These are phyloP conservation scores for Schoenoplectus tabernaemontani DNA, from an alignment of 202 grass and related monocot genomes.

Conservation along the genomic window DNA sequence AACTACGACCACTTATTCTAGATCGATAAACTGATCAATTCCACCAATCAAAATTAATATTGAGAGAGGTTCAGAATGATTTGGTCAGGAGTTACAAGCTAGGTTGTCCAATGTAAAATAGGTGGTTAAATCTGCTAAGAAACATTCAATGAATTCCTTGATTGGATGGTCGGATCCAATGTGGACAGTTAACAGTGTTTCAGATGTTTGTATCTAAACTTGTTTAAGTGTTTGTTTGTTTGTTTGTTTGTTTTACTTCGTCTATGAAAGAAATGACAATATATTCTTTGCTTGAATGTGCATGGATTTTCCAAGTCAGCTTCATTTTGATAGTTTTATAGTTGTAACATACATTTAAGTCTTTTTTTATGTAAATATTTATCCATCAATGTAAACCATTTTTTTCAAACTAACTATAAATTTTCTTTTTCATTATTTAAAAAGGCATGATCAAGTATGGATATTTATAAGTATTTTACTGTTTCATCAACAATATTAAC, in stretches of 20 bases:
- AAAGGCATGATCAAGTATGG: too few relatives aligned
- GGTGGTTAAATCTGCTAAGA: background rate
- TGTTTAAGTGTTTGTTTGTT: background rate
- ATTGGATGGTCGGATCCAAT: background rate
- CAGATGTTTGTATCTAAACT: background rate
- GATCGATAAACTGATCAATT: background rate
- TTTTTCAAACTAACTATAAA: too few relatives aligned
- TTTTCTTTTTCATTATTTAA: too few relatives aligned
- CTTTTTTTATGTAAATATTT: too few relatives aligned
- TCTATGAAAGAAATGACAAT: background rate
- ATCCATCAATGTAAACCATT: too few relatives aligned
- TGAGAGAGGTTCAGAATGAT: background rate
- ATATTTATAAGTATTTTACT: too few relatives aligned
- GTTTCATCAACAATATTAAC: too few relatives aligned
- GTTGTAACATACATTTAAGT: too few relatives aligned
- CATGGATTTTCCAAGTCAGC: too few relatives aligned
- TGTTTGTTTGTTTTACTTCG: background rate
- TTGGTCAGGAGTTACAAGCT: background rate
- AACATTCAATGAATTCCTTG: conserved; percentile 5
- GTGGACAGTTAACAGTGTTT: conserved; percentile 4
- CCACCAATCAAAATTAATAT: background rate
- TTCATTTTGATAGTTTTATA: too few relatives aligned
- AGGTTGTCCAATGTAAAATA: background rate
- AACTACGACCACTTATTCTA: background rate
- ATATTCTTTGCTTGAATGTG: too few relatives aligned